These are phyloP conservation scores for Trichoderma gamsii DNA, from an alignment of 495 filamentous ascomycete species.

Conservation along the genomic window DNA sequence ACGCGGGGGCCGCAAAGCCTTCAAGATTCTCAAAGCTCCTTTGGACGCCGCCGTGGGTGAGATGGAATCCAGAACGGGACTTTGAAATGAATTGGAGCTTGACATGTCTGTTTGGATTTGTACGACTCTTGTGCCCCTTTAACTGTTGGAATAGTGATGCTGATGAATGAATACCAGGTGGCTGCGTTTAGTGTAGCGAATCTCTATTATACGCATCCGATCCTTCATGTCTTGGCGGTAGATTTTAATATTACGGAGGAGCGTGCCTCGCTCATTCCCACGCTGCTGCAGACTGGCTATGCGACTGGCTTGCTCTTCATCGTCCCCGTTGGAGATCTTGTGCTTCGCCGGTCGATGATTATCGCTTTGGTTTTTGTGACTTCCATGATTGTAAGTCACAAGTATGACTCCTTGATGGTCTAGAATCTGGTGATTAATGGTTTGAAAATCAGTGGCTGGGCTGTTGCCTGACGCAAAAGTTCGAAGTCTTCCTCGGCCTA, in stretches of 20 bases:
- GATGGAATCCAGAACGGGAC: not conserved
- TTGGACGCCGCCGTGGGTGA: slow-evolving; percentile 9
- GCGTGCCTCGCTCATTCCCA: slow-evolving; percentile 52
- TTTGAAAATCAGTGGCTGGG: slow-evolving; percentile 48
- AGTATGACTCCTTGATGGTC: not conserved
- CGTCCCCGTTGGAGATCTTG: slow-evolving; percentile 68
- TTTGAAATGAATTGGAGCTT: not conserved
- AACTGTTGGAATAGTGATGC: not conserved
- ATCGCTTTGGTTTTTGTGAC: slow-evolving; percentile 59
- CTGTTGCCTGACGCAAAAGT: slow-evolving; percentile 62
- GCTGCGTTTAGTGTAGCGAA: slow-evolving; percentile 58
- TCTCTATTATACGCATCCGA: slow-evolving; percentile 67
- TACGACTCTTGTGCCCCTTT: not conserved
- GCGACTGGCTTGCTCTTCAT: slow-evolving; percentile 66
- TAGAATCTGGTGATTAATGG: slow-evolving; percentile 11
- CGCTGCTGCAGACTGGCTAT: slow-evolving; percentile 75
- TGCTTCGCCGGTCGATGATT: slow-evolving; percentile 62
- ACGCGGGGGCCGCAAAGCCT: not conserved
- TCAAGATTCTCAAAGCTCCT: slow-evolving; percentile 1
- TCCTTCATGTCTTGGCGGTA: slow-evolving; percentile 58
- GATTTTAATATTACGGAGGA: slow-evolving; percentile 58
- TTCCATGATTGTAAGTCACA: slow-evolving; percentile 50
- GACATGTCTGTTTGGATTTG: not conserved
- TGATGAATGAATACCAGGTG: slow-evolving; percentile 21
- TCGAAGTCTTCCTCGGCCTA: slow-evolving; percentile 57